A percentile compares a stretch with the other conserved stretches of the same genome.
Evolutionary conservation across 2,329 filamentous ascomycete species (phyloP).

Genomic region (Ascochyta koolunga): DNA sequence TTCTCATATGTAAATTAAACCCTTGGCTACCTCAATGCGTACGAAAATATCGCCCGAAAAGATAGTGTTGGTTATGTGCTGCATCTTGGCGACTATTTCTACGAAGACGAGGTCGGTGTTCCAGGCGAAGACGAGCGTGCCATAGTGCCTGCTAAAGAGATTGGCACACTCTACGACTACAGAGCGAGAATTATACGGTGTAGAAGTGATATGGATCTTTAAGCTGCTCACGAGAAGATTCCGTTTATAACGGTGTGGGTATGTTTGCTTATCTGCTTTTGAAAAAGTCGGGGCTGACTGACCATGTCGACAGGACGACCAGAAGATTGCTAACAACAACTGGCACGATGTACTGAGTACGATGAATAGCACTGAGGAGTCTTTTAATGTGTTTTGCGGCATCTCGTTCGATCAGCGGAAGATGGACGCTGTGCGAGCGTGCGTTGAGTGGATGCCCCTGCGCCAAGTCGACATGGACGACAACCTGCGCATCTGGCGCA

Average conservation of each 20-base stretch:
- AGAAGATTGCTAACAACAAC: constrained; percentile 50
- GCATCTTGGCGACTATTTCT: constrained; percentile 53
- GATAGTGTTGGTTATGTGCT: constrained; percentile 52
- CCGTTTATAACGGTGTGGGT: constrained; percentile 51
- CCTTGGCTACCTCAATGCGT: constrained; percentile 57
- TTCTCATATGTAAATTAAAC: constrained; percentile 69
- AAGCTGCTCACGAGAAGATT: constrained; percentile 48
- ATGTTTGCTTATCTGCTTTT: neutral
- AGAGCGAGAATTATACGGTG: constrained; percentile 48
- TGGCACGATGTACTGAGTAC: constrained; percentile 52
- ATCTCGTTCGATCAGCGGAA: constrained; percentile 75
- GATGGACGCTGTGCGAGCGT: constrained; percentile 73
- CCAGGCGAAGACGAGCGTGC: constrained; percentile 43
- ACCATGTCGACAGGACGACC: constrained; percentile 56
- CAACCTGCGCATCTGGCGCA: constrained; percentile 49
- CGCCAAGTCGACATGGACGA: constrained; percentile 46
- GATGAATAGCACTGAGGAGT: constrained; percentile 52
- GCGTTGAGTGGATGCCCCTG: constrained; percentile 58
- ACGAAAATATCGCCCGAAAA: constrained; percentile 48
- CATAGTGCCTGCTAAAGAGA: constrained; percentile 43
- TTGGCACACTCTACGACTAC: constrained; percentile 52
- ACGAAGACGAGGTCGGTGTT: constrained; percentile 47
- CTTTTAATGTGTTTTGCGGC: constrained; percentile 48
- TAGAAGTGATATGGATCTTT: constrained; percentile 48
- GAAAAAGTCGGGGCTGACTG: neutral